Percentiles rank a stretch among this genome's conserved stretches.
Conservation (phyloP, 108 stramenopile species). For the Skeletonema costatum region DNA sequence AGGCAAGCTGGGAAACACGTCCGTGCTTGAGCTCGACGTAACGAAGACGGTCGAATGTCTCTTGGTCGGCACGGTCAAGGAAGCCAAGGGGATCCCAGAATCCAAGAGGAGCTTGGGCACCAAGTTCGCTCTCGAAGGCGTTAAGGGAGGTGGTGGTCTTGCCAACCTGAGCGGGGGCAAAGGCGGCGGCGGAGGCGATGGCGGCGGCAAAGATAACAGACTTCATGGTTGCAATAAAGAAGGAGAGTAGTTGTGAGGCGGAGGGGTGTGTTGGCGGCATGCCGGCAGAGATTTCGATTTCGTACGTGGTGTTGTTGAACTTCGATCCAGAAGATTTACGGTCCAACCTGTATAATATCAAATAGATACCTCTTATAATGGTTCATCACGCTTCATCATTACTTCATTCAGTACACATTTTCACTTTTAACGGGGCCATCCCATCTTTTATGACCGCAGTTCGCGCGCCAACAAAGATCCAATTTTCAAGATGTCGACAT, state of each 20-base stretch:
- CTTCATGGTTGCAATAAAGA: conserved; percentile 55
- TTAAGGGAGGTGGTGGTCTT: conserved; percentile 52
- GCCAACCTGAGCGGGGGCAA: conserved; percentile 65
- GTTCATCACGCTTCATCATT: no score
- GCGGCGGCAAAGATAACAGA: conserved; percentile 63
- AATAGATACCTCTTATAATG: neutral
- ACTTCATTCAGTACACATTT: no score
- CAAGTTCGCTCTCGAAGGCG: conserved; percentile 66
- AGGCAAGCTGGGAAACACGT: conserved; percentile 89
- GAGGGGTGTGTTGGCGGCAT: neutral
- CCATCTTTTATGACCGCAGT: neutral
- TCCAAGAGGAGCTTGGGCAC: conserved; percentile 65
- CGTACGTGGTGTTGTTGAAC: conserved; percentile 6
- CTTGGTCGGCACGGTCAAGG: conserved; percentile 55
- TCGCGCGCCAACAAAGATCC: neutral
- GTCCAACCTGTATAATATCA: neutral
- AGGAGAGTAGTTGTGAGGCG: neutral
- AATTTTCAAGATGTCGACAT: neutral
- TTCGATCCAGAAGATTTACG: neutral
- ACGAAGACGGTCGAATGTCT: conserved; percentile 71
- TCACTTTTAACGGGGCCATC: neutral
- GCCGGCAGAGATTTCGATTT: neutral
- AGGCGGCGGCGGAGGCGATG: conserved; percentile 72
- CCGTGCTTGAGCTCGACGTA: conserved; percentile 94
- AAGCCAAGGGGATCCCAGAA: conserved; percentile 76